These are phyloP conservation scores for Paramyrothecium roridum DNA, from an alignment of 2,329 filamentous ascomycete genomes.

Conservation along the genomic window DNA sequence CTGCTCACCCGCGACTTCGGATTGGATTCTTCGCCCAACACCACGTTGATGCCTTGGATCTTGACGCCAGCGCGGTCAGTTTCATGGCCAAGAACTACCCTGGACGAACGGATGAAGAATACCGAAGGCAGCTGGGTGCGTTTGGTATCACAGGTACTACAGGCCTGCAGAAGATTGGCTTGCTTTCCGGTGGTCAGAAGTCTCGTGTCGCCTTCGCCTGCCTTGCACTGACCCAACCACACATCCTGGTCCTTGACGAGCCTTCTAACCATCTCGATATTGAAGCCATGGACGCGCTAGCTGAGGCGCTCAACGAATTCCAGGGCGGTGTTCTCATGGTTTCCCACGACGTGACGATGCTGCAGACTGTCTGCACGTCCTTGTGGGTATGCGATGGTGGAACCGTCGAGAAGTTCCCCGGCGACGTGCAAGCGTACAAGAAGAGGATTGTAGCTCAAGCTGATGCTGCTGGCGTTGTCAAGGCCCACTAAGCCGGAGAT, in stretches of 20 bases:
- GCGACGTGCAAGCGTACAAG: slow-evolving; percentile 96
- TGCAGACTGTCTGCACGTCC: slow-evolving; percentile 91
- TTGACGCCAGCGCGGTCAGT: slow-evolving; percentile 82
- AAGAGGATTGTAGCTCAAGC: slow-evolving; percentile 91
- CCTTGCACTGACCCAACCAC: slow-evolving; percentile 86
- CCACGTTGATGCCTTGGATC: slow-evolving; percentile 92
- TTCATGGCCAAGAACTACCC: slow-evolving; percentile 96
- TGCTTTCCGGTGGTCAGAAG: slow-evolving; percentile 96
- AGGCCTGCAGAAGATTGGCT: slow-evolving; percentile 90
- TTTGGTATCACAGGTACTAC: slow-evolving; percentile 91
- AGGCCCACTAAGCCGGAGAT: slow-evolving; percentile 44
- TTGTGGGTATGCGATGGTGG: slow-evolving; percentile 96
- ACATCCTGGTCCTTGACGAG: slow-evolving; percentile 97
- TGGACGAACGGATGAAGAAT: slow-evolving; percentile 92
- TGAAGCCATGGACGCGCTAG: slow-evolving; percentile 95
- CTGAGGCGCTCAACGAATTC: slow-evolving; percentile 79
- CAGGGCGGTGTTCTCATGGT: slow-evolving; percentile 97
- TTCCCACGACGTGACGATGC: slow-evolving; percentile 97
- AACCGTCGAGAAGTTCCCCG: slow-evolving; percentile 92
- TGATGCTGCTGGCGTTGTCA: slow-evolving; percentile 81
- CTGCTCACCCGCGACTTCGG: slow-evolving; percentile 81
- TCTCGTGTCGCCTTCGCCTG: slow-evolving; percentile 98
- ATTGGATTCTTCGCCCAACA: slow-evolving; percentile 98
- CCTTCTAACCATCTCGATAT: slow-evolving; percentile 99
- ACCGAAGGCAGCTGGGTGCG: slow-evolving; percentile 89